A percentile compares a stretch with the other conserved stretches of the same genome.
Evolutionary conservation across 805 yeast genomes (phyloP).

Genomic region (Yarrowia sp.): DNA sequence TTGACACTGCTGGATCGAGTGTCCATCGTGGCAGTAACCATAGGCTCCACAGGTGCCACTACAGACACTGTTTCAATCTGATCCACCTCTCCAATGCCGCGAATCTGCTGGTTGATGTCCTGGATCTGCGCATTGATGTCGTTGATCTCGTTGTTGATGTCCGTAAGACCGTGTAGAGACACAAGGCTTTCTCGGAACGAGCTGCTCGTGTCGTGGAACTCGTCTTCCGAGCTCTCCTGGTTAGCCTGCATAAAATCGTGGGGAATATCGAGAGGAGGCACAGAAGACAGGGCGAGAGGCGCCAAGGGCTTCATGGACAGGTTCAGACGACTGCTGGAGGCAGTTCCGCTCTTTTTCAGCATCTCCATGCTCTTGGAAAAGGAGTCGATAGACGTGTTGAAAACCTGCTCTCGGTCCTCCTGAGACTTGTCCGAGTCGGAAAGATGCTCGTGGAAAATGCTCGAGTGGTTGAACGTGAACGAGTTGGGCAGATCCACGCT

Average conservation of each 20-base stretch:
- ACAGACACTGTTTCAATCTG: neutral
- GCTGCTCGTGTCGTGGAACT: slow-evolving; percentile 5
- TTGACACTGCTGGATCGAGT: neutral
- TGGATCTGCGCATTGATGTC: slow-evolving; percentile 16
- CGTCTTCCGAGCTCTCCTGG: neutral
- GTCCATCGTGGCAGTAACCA: neutral
- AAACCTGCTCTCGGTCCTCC: neutral
- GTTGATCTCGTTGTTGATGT: slow-evolving; percentile 20
- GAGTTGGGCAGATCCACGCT: neutral
- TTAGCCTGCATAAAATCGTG: neutral
- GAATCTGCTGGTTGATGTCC: slow-evolving; percentile 12
- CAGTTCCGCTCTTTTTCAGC: neutral
- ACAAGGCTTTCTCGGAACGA: neutral
- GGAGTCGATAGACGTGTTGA: neutral
- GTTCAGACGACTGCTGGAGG: neutral
- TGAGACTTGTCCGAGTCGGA: slow-evolving; percentile 4
- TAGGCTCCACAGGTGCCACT: neutral
- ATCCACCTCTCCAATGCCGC: slow-evolving; percentile 3
- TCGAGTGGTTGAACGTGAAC: slow-evolving; percentile 16
- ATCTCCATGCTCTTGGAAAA: neutral
- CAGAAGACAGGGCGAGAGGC: neutral
- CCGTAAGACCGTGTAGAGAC: slow-evolving; percentile 9
- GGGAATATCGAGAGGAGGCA: slow-evolving; percentile 8
- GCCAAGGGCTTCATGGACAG: slow-evolving; percentile 2
- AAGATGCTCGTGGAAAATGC: slow-evolving; percentile 15